phyloP scores from a whole-genome alignment of 768 basidiomycete genomes.

The Boletus subcaerulescens region DNA sequence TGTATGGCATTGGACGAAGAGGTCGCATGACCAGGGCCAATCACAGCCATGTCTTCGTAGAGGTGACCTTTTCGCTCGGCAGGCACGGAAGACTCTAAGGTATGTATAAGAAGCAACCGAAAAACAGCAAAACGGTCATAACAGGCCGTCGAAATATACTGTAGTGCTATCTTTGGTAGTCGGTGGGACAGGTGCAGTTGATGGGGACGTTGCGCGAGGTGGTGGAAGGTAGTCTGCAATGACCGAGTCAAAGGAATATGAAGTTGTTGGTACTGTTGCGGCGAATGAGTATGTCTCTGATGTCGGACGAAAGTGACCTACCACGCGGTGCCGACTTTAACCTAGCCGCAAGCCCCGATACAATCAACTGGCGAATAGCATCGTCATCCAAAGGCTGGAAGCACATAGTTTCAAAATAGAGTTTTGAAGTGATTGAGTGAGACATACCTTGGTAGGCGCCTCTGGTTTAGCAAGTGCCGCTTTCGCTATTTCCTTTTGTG shows the following conservation, averaged over 20 bases:
- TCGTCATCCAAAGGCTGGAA: conserved; percentile 57
- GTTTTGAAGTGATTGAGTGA: not conserved
- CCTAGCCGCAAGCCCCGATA: conserved; percentile 54
- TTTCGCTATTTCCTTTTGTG: conserved; percentile 26
- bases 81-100: conserved; percentile 15
- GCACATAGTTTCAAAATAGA: not conserved
- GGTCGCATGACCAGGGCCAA: conserved; percentile 13
- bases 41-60: not conserved
- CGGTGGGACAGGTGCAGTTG: conserved; percentile 2
- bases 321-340: conserved; percentile 48
- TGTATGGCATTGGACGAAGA: conserved; percentile 33
- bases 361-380: conserved; percentile 63
- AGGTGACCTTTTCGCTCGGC: not conserved
- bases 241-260: conserved; percentile 65
- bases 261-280: conserved; percentile 38
- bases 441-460: conserved; percentile 35
- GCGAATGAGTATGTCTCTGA: conserved; percentile 7
- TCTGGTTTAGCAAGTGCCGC: conserved; percentile 33
- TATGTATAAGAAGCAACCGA: conserved; percentile 5
- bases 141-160: conserved; percentile 44
- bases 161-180: conserved; percentile 27
- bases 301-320: conserved; percentile 22
- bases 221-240: conserved; percentile 69
- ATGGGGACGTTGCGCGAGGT: conserved; percentile 19
- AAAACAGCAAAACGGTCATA: conserved; percentile 16